Percentiles rank a stretch among this genome's conserved stretches.
These are phyloP conservation scores for Aurinia saxatilis DNA, from an alignment of 345 rosid genomes.

Conservation along the genomic window DNA sequence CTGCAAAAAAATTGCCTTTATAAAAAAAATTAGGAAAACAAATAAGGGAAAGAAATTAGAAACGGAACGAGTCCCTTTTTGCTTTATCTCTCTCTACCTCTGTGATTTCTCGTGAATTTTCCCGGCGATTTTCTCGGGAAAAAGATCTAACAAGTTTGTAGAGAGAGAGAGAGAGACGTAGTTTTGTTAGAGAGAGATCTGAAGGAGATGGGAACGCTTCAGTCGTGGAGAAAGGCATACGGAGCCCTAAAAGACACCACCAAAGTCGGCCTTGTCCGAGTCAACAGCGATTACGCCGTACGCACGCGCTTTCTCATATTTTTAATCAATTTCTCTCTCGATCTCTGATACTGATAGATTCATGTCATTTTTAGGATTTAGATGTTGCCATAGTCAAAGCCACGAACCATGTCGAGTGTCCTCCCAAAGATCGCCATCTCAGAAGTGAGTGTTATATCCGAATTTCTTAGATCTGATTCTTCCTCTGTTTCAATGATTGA, in stretches of 20 bases:
- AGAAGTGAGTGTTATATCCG: constrained; percentile 46
- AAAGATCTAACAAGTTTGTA: background rate
- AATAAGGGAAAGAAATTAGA: background rate
- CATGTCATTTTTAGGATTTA: constrained; percentile 57
- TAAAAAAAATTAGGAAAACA: background rate
- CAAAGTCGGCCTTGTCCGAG: constrained; percentile 99
- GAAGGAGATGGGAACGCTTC: constrained; percentile 83
- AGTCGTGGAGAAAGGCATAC: constrained; percentile 91
- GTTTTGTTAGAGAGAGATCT: constrained; percentile 28
- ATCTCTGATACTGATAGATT: constrained; percentile 5
- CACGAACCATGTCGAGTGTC: constrained; percentile 94
- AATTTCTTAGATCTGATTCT: constrained; percentile 28
- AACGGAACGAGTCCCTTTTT: constrained; percentile 14
- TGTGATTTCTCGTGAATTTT: constrained; percentile 15
- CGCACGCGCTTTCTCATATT: constrained; percentile 16
- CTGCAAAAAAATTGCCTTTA: background rate
- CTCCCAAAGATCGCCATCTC: constrained; percentile 94
- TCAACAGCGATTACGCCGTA: constrained; percentile 97
- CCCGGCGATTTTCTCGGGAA: constrained; percentile 16
- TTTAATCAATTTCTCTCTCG: background rate
- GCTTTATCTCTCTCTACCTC: background rate
- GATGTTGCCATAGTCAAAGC: constrained; percentile 98
- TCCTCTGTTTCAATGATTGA: too few species aligned
- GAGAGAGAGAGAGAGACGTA: constrained; percentile 17
- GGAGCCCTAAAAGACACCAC: constrained; percentile 96